Percentiles rank a stretch among this genome's conserved stretches.
phyloP scores from a whole-genome alignment of 2,329 filamentous ascomycete genomes.

The Knufia fluminis region DNA sequence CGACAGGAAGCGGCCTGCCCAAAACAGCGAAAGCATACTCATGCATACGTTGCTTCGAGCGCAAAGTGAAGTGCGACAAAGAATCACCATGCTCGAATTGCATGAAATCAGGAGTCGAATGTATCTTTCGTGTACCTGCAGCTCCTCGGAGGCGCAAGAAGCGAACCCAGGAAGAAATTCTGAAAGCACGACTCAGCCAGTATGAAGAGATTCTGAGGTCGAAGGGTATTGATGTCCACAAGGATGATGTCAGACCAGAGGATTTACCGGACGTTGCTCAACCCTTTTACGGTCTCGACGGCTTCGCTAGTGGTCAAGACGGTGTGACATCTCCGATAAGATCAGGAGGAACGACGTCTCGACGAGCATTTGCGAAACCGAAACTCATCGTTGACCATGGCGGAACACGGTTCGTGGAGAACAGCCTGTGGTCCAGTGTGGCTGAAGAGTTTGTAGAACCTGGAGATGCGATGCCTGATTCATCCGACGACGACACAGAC shows the following conservation, averaged over 20 bases:
- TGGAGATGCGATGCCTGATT: conserved; percentile 19
- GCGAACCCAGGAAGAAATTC: conserved; percentile 19
- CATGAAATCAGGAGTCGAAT: conserved; percentile 30
- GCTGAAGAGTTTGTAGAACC: conserved; percentile 14
- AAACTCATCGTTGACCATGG: conserved; percentile 16
- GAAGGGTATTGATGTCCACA: conserved; percentile 17
- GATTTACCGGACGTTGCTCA: neutral
- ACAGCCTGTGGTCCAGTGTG: conserved; percentile 22
- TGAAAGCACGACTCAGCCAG: conserved; percentile 19
- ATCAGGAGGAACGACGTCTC: neutral
- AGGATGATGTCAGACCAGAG: conserved; percentile 4
- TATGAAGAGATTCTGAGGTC: conserved; percentile 20
- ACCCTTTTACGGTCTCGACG: neutral
- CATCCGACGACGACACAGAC: conserved; percentile 20
- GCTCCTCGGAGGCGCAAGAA: conserved; percentile 24
- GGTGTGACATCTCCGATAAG: neutral
- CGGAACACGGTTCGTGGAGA: conserved; percentile 21
- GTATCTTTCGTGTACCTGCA: conserved; percentile 27
- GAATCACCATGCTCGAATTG: conserved; percentile 38
- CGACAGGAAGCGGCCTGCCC: neutral
- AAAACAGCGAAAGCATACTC: conserved; percentile 18
- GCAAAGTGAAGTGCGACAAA: conserved; percentile 36
- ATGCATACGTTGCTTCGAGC: conserved; percentile 25
- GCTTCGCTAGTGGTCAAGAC: neutral
- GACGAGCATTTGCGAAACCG: conserved; percentile 8